A percentile compares a stretch with the other conserved stretches of the same genome.
These are phyloP conservation scores for Trametes polyzona DNA, from an alignment of 1,284 basidiomycete genomes.

Conservation along the genomic window DNA sequence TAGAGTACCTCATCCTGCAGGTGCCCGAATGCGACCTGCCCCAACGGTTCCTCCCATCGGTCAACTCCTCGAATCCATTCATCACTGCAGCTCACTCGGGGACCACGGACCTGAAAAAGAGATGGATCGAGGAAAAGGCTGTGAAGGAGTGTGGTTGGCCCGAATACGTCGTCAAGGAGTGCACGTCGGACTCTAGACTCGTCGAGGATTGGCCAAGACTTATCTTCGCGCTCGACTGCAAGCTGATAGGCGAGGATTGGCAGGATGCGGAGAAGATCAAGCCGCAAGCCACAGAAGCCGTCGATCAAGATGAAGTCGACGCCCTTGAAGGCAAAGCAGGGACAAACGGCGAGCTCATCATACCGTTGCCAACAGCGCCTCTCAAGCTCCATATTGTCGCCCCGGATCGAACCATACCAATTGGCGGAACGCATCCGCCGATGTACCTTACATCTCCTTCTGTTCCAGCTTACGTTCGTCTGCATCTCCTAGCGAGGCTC, in stretches of 20 bases:
- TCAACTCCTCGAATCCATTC: conserved; percentile 72
- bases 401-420: conserved; percentile 53
- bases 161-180: conserved; percentile 66
- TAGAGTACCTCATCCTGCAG: conserved; percentile 78
- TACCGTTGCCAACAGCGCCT: conserved; percentile 66
- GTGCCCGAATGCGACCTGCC: conserved; percentile 82
- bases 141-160: conserved; percentile 89
- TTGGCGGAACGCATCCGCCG: conserved; percentile 63
- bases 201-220: conserved; percentile 56
- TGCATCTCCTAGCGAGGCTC: conserved; percentile 78
- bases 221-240: conserved; percentile 51
- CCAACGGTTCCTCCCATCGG: conserved; percentile 59
- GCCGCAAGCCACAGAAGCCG: conserved; percentile 37
- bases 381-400: conserved; percentile 73
- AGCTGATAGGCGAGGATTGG: conserved; percentile 49
- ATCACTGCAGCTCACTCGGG: conserved; percentile 65
- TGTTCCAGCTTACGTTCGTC: conserved; percentile 82
- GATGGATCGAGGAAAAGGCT: conserved; percentile 86
- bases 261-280: conserved; percentile 23
- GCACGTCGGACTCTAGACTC: conserved; percentile 43
- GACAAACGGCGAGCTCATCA: conserved; percentile 52
- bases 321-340: conserved; percentile 62
- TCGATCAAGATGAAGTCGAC: conserved; percentile 66
- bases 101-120: conserved; percentile 64
- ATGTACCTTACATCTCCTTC: conserved; percentile 79